Percentiles rank a stretch among this genome's conserved stretches.
phyloP scores from a whole-genome alignment of 306 rosid species.

The Lotus japonicus region DNA sequence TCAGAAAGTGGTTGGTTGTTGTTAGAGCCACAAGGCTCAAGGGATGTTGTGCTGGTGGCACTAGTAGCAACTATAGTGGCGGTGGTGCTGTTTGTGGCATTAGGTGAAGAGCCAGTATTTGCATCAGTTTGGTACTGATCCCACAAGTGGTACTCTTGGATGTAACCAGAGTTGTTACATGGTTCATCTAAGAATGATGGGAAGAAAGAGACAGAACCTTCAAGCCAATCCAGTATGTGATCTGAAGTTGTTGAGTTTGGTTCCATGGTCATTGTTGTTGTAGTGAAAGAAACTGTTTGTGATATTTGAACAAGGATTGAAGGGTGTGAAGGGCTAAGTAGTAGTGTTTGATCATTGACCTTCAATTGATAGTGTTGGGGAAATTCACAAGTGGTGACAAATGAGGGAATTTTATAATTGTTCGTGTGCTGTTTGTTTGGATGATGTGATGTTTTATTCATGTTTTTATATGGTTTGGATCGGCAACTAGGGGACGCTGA shows the following conservation, averaged over 20 bases:
- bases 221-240: slow-evolving; percentile 75
- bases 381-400: slow-evolving; percentile 42
- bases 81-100: slow-evolving; percentile 15
- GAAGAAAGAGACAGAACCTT: slow-evolving; percentile 60
- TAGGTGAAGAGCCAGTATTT: slow-evolving; percentile 18
- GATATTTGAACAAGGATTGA: slow-evolving; percentile 12
- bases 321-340: slow-evolving; percentile 4
- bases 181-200: slow-evolving; percentile 73
- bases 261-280: slow-evolving; percentile 46
- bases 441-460: slow-evolving; percentile 60
- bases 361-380: slow-evolving; percentile 13
- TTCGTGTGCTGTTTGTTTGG: slow-evolving; percentile 72
- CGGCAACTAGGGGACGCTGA: slow-evolving; percentile 36
- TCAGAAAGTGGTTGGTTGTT: slow-evolving; percentile 32
- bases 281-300: slow-evolving; percentile 6
- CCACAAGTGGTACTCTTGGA: slow-evolving; percentile 58
- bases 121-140: slow-evolving; percentile 39
- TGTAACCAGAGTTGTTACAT: slow-evolving; percentile 32
- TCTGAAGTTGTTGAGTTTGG: slow-evolving; percentile 50
- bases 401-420: slow-evolving; percentile 58
- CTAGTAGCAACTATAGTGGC: not conserved
- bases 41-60: slow-evolving; percentile 23
- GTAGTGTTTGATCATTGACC: slow-evolving; percentile 49
- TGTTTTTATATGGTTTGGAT: slow-evolving; percentile 16
- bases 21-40: slow-evolving; percentile 17